Conservation (phyloP, 177 flowering plant species). For the Vitis hybrid region DNA sequence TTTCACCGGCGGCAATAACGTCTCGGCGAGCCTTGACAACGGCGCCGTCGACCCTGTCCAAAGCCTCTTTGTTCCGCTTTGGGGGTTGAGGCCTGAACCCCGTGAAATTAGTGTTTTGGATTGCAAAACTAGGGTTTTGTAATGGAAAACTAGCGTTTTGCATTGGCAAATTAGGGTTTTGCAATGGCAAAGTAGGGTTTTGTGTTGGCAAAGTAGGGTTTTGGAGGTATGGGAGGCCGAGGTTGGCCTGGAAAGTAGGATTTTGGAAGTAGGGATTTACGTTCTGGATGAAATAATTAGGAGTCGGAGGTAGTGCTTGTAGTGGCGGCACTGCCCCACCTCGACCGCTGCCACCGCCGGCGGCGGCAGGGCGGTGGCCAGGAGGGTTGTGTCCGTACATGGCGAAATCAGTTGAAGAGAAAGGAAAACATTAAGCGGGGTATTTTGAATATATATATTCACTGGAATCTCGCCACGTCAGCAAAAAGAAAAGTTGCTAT, state of each 20-base stretch:
- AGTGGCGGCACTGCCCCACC: neutral
- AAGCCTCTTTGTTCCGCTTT: slow-evolving; percentile 1
- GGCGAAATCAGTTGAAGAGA: neutral
- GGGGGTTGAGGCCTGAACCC: neutral
- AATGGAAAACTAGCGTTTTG: slow-evolving; percentile 22
- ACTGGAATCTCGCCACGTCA: too few species aligned
- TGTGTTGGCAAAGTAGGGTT: slow-evolving; percentile 12
- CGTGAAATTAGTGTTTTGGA: slow-evolving; percentile 17
- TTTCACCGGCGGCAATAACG: slow-evolving; percentile 46
- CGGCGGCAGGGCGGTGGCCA: slow-evolving; percentile 1
- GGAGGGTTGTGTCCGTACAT: slow-evolving; percentile 18
- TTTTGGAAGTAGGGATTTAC: slow-evolving; percentile 24
- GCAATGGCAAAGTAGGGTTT: slow-evolving; percentile 23
- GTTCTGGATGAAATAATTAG: slow-evolving; percentile 18
- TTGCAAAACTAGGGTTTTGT: slow-evolving; percentile 13
- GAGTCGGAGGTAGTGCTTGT: neutral
- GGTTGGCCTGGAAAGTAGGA: slow-evolving; percentile 5
- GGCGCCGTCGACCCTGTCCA: slow-evolving; percentile 47
- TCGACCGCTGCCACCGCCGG: slow-evolving; percentile 12
- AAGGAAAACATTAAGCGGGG: neutral
- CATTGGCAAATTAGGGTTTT: slow-evolving; percentile 18
- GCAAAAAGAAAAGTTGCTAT: too few species aligned
- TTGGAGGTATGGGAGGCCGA: neutral
- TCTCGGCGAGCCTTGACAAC: slow-evolving; percentile 45
- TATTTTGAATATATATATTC: too few species aligned